Evolutionary conservation across 176 grass and related monocot species (phyloP).

Genomic region (Phoenix roebelenii): DNA sequence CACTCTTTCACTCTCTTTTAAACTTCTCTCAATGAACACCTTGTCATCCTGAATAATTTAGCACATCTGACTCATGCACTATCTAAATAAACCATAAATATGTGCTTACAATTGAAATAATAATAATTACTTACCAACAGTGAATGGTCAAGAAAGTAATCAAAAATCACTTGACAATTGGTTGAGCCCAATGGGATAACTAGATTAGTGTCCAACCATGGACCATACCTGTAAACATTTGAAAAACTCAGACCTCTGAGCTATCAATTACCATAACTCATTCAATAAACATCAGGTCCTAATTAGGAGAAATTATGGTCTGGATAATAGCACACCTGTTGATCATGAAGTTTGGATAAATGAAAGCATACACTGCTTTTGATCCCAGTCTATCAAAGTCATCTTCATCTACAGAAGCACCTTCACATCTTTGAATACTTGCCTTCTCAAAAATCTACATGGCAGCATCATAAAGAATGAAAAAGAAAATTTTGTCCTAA

Average conservation of each 20-base stretch:
- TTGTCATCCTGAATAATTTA: slow-evolving; percentile 50
- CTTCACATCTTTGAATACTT: slow-evolving; percentile 85
- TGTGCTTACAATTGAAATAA: background rate
- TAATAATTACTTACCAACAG: slow-evolving; percentile 33
- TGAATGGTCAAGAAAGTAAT: slow-evolving; percentile 80
- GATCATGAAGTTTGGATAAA: slow-evolving; percentile 98
- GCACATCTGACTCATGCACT: background rate
- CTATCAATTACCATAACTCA: too few relatives aligned
- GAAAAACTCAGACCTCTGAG: slow-evolving; percentile 1
- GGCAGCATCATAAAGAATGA: slow-evolving; percentile 15
- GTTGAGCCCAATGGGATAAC: slow-evolving; percentile 57
- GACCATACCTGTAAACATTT: slow-evolving; percentile 57
- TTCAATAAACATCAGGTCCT: too few relatives aligned
- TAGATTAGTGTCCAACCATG: slow-evolving; percentile 99
- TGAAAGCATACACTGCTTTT: slow-evolving; percentile 83
- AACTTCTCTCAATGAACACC: slow-evolving; percentile 54
- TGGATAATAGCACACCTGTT: slow-evolving; percentile 43
- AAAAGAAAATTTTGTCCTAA: slow-evolving; percentile 11
- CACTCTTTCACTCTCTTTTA: slow-evolving; percentile 83
- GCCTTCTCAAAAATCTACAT: slow-evolving; percentile 74
- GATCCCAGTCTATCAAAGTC: slow-evolving; percentile 52
- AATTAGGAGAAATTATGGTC: too few relatives aligned
- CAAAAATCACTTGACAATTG: slow-evolving; percentile 86
- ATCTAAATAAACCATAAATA: too few relatives aligned
- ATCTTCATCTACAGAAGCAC: slow-evolving; percentile 27